These are phyloP conservation scores for Simplicillium aogashimaense DNA, from an alignment of 2,329 filamentous ascomycete genomes.

Conservation along the genomic window DNA sequence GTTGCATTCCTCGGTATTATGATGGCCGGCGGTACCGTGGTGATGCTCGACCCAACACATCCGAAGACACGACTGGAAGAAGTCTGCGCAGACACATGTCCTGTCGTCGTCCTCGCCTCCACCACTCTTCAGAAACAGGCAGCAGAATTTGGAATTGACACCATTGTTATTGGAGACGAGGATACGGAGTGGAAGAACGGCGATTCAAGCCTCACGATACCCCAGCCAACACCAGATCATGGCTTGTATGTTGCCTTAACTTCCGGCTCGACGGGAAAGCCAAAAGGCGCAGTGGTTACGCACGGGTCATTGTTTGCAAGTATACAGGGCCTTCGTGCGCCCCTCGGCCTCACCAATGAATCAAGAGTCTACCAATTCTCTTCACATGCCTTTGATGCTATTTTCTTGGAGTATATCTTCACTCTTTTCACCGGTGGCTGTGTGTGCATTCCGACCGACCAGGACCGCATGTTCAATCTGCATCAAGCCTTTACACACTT, in stretches of 20 bases:
- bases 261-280: conserved; percentile 7
- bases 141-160: too few relatives aligned
- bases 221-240: too few relatives aligned
- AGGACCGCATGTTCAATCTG: conserved; percentile 9
- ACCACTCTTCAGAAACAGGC: too few relatives aligned
- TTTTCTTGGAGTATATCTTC: conserved; percentile 5
- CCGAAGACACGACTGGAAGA: too few relatives aligned
- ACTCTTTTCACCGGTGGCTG: conserved; percentile 7
- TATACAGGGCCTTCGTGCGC: neutral
- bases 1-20: too few relatives aligned
- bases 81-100: too few relatives aligned
- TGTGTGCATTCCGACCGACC: conserved; percentile 11
- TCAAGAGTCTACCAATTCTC: conserved; percentile 16
- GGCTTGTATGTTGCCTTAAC: conserved; percentile 5
- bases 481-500: conserved; percentile 3
- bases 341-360: conserved; percentile 9
- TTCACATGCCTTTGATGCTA: conserved; percentile 11
- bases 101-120: too few relatives aligned
- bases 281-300: conserved; percentile 5
- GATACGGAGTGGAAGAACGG: too few relatives aligned
- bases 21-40: too few relatives aligned
- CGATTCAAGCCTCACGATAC: too few relatives aligned
- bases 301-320: neutral
- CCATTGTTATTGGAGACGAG: too few relatives aligned
- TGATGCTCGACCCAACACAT: too few relatives aligned